Conservation (phyloP, 2,329 filamentous ascomycete species). For the Aureobasidium sp. region DNA sequence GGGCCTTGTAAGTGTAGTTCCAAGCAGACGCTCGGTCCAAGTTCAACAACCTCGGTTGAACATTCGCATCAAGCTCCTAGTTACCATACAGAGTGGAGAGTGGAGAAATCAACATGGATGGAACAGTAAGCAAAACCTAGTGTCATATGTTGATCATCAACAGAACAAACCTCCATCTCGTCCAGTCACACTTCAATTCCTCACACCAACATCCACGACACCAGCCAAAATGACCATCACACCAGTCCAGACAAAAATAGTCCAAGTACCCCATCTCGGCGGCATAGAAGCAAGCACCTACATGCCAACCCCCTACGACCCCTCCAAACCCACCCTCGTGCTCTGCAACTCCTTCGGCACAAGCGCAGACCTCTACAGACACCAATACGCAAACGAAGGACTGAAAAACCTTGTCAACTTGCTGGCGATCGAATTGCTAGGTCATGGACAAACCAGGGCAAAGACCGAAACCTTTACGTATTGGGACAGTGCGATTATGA, state of each 20-base stretch:
- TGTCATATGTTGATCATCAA: background rate
- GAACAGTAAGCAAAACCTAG: background rate
- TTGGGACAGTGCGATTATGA: conserved; percentile 45
- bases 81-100: background rate
- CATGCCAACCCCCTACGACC: conserved; percentile 29
- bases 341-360: conserved; percentile 45
- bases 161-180: background rate
- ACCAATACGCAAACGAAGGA: conserved; percentile 22
- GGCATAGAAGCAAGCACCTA: conserved; percentile 42
- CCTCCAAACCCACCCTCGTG: conserved; percentile 41
- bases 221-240: conserved; percentile 13
- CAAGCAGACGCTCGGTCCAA: background rate
- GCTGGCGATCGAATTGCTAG: conserved; percentile 45
- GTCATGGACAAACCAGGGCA: conserved; percentile 42
- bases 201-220: background rate
- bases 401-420: conserved; percentile 36
- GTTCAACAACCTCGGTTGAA: background rate
- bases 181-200: background rate
- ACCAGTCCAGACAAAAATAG: conserved; percentile 23
- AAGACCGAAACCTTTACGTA: conserved; percentile 42
- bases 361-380: conserved; percentile 33
- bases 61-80: background rate
- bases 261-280: conserved; percentile 41
- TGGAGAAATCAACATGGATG: background rate
- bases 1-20: background rate